Evolutionary conservation across 192 early-diverging fungal species (phyloP).

Genomic region (Thoreauomyces humboldtii): DNA sequence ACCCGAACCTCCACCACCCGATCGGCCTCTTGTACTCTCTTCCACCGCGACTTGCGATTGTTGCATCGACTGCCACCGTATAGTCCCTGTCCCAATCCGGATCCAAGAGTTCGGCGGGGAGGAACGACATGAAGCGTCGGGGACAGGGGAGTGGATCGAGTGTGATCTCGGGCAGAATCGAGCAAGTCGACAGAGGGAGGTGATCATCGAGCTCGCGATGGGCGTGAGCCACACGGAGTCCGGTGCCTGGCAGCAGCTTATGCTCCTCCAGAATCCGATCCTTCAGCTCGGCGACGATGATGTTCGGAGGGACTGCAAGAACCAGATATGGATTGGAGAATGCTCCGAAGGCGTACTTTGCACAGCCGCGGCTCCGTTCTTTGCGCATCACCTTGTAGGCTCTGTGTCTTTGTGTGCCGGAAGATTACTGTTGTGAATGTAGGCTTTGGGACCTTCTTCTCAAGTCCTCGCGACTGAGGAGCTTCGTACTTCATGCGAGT

Average conservation of each 20-base stretch:
- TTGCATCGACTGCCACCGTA: background rate
- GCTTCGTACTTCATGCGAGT: too few relatives aligned
- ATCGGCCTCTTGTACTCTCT: background rate
- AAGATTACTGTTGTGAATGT: too few relatives aligned
- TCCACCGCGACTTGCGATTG: background rate
- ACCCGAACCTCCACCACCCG: conserved; percentile 18
- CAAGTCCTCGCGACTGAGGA: too few relatives aligned
- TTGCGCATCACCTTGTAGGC: too few relatives aligned
- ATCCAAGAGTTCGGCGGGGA: conserved; percentile 2
- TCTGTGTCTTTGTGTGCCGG: too few relatives aligned
- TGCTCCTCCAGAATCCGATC: background rate
- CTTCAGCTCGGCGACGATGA: background rate
- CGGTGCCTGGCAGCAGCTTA: background rate
- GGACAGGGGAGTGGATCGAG: conserved; percentile 8
- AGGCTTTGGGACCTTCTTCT: too few relatives aligned
- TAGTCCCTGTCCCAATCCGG: conserved; percentile 10
- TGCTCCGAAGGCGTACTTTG: too few relatives aligned
- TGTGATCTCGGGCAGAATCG: background rate
- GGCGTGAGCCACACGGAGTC: background rate
- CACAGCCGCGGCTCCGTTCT: too few relatives aligned
- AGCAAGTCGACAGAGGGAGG: background rate
- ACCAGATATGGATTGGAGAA: too few relatives aligned
- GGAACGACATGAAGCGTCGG: background rate
- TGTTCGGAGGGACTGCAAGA: too few relatives aligned
- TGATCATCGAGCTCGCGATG: background rate